These are phyloP conservation scores for Tausonia pullulans DNA, from an alignment of 1,284 basidiomycete species.

Conservation along the genomic window DNA sequence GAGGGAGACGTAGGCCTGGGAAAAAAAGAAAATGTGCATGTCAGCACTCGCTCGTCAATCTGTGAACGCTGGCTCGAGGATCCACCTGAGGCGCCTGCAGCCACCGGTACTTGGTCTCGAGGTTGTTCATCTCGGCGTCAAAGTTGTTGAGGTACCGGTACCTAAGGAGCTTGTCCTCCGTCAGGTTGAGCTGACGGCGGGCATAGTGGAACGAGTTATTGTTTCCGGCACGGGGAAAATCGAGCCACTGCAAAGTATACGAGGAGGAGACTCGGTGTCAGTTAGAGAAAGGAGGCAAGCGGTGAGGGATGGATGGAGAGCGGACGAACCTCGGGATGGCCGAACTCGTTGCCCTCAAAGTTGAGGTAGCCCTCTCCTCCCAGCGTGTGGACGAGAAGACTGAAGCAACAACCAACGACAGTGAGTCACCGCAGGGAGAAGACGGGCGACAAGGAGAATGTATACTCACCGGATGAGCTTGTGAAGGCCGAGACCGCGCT, in stretches of 20 bases:
- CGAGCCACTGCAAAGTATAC: slow-evolving; percentile 63
- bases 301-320: background rate
- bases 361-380: slow-evolving; percentile 97
- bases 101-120: slow-evolving; percentile 73
- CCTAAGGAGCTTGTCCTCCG: slow-evolving; percentile 71
- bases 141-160: slow-evolving; percentile 92
- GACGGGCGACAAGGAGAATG: background rate
- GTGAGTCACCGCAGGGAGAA: slow-evolving; percentile 11
- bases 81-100: slow-evolving; percentile 65
- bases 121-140: slow-evolving; percentile 83
- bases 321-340: slow-evolving; percentile 71
- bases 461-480: slow-evolving; percentile 83
- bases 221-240: slow-evolving; percentile 93
- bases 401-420: slow-evolving; percentile 27
- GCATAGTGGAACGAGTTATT: slow-evolving; percentile 91
- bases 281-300: background rate
- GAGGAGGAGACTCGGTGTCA: slow-evolving; percentile 8
- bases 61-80: background rate
- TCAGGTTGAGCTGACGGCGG: slow-evolving; percentile 87
- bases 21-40: background rate
- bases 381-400: slow-evolving; percentile 77
- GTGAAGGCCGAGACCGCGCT: slow-evolving; percentile 82
- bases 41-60: background rate
- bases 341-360: slow-evolving; percentile 97
- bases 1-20: slow-evolving; percentile 74